Conservation (phyloP, 495 filamentous ascomycete species). For the Clavariopsis aquatica region DNA sequence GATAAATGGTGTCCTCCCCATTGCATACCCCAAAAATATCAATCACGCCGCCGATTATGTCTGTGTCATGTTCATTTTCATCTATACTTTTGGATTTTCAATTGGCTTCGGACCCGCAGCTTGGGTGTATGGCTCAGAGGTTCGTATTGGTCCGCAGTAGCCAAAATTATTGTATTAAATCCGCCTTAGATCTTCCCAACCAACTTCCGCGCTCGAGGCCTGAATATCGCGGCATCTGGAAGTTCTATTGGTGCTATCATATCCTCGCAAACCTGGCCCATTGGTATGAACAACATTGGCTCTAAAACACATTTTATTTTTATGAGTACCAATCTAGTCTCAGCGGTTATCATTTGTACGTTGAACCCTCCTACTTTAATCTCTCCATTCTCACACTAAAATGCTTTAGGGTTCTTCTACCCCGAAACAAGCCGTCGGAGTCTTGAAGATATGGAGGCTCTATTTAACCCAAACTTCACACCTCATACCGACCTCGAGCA, state of each 20-base stretch:
- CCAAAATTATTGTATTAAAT: slow-evolving; percentile 4
- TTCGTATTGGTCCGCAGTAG: slow-evolving; percentile 26
- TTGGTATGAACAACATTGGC: slow-evolving; percentile 54
- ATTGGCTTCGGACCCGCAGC: slow-evolving; percentile 59
- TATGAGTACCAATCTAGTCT: slow-evolving; percentile 55
- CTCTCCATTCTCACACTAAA: background rate
- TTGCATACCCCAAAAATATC: slow-evolving; percentile 53
- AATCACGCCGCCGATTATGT: slow-evolving; percentile 53
- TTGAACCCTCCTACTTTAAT: background rate
- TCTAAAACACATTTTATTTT: slow-evolving; percentile 63
- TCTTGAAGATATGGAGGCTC: slow-evolving; percentile 36
- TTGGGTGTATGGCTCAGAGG: slow-evolving; percentile 62
- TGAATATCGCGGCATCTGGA: slow-evolving; percentile 55
- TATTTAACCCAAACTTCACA: slow-evolving; percentile 24
- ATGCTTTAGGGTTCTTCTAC: slow-evolving; percentile 22
- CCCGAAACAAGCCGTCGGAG: slow-evolving; percentile 32
- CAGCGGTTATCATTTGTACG: slow-evolving; percentile 48
- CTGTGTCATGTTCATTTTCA: slow-evolving; percentile 59
- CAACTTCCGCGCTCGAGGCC: slow-evolving; percentile 52
- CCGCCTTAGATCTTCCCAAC: slow-evolving; percentile 54
- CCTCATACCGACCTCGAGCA: background rate
- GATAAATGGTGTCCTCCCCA: slow-evolving; percentile 57
- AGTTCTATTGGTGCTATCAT: slow-evolving; percentile 55
- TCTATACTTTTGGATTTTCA: slow-evolving; percentile 59
- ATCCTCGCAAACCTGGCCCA: slow-evolving; percentile 55